Evolutionary conservation across 2,329 filamentous ascomycete genomes (phyloP).

Genomic region (Alternaria sp.): DNA sequence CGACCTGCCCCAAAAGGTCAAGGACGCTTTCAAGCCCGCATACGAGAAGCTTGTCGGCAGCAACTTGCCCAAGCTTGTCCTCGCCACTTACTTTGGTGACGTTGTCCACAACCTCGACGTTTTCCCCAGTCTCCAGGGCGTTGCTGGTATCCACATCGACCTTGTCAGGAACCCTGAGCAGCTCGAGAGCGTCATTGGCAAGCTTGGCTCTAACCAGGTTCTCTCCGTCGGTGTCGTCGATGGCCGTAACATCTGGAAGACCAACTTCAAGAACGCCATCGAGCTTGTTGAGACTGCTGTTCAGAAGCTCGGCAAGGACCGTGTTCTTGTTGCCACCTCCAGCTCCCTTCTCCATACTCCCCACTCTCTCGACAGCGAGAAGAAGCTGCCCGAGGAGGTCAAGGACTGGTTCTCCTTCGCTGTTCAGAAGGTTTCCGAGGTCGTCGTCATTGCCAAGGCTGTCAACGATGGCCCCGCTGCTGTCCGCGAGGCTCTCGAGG

Average conservation of each 20-base stretch:
- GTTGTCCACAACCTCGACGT: slow-evolving; percentile 98
- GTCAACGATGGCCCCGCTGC: slow-evolving; percentile 90
- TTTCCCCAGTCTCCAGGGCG: slow-evolving; percentile 73
- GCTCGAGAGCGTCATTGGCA: slow-evolving; percentile 81
- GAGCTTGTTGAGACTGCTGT: slow-evolving; percentile 88
- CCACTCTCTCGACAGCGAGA: slow-evolving; percentile 97
- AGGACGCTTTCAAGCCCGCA: slow-evolving; percentile 96
- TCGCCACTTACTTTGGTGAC: slow-evolving; percentile 99
- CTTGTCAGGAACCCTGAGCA: slow-evolving; percentile 99
- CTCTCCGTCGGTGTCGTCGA: slow-evolving; percentile 97
- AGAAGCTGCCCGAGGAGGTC: slow-evolving; percentile 94
- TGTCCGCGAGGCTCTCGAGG: slow-evolving; percentile 88
- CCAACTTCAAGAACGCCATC: slow-evolving; percentile 95
- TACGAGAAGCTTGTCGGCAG: slow-evolving; percentile 88
- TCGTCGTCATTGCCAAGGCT: slow-evolving; percentile 94
- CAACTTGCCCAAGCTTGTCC: slow-evolving; percentile 84
- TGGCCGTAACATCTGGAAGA: slow-evolving; percentile 99
- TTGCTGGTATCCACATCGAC: slow-evolving; percentile 91
- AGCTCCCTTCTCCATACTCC: slow-evolving; percentile 98
- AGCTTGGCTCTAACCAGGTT: slow-evolving; percentile 86
- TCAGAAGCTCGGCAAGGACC: slow-evolving; percentile 96
- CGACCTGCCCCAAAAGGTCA: slow-evolving; percentile 87
- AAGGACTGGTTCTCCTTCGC: slow-evolving; percentile 99
- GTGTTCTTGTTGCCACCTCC: slow-evolving; percentile 95
- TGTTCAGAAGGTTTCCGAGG: slow-evolving; percentile 89